Base-by-base conservation (phyloP, 768 basidiomycete species). In the Lenzites betulinus region DNA sequence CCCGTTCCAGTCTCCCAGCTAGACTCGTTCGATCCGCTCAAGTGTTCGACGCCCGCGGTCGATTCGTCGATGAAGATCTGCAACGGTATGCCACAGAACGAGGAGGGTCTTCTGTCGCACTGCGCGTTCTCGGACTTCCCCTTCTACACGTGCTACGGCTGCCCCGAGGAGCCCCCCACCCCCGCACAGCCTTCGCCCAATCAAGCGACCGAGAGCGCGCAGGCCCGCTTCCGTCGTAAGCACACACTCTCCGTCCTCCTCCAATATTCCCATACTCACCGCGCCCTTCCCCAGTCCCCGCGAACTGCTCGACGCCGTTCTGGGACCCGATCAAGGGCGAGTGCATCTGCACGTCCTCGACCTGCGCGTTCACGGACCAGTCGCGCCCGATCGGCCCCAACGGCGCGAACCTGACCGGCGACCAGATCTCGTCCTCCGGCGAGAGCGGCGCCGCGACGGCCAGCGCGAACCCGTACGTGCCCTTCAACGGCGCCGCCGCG, bases 141-240 rank as follows among this genome's bases (percentile, higher is more conserved):
- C 3, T 93, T 89, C 79, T 86, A 75, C 62, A 92, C 89, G 55
- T 90, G 89, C 70, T 93, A 92, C 69, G 89, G 89, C 35, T 93
- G 90, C 72, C 91, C 91, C 0, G 60, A 72, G 23, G 70, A 69
- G 3, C 67, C 76, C 23, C 87, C 88, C 1, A 80, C 83, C 2
- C 80, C 84, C 0, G 70, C 72, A 9, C 80, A 89, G 67, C 90
- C 90, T 1, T 84, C 89, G 62, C 92, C 91, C 0, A 67, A 80
- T 20, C 90, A 92, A 66, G 72, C 79, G 54, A 72, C 78, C 13
- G 68, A 77, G 13, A 71, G 69, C 54, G 82, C 83, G 30, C 51
- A 49, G 28, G 30, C 64, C 8, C 60, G 64, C 77, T 59, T 56
- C 73, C 77, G 89, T 69, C 69, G 89, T 90, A 67, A 69, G 83